Base-by-base conservation (phyloP, 768 basidiomycete species). In the Russula virescens region DNA sequence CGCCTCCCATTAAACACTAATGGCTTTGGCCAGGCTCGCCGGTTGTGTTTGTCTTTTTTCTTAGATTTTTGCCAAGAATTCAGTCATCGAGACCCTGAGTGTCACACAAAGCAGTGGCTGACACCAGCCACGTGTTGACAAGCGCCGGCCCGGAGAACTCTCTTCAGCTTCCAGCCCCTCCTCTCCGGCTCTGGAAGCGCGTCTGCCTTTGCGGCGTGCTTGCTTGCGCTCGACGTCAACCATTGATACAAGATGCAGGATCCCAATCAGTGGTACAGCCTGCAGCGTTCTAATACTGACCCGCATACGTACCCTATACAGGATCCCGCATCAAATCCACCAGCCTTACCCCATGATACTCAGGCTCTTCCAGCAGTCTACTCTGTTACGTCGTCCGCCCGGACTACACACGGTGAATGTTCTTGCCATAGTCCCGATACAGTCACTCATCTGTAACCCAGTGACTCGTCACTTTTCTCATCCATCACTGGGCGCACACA, bases 341-440 rank as follows among this genome's bases (percentile, higher is more conserved):
- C 60, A 40, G 40, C 50, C 31, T 38, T 42, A 52, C 62, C 73
- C 4, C 84, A 88, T 54, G 83, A 85, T 71, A 84, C 87, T 2
- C 88, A 89, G 65, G 74, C 80, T 56, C 73, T 91, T 26, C 78
- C 89, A 50, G 81, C 83, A 5, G 77, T 81, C 38, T 91, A 89
- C 71, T 87, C 90, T 43, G 79, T 86, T 69, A 86, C 86, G 43
- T 90, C 89, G 62, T 85, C 86, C 28, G 88, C 85, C 5, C 88
- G 89, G n/a, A 81, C 88, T 9, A 78, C 83, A 42, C 89, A 91
- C 70, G 88, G 90, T 89, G 70, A 64, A 74, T 40, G 25, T 43
- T 26, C 31, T 46, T 62, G 51, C 52, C 38, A 11, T 18, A 11
- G 21, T 26, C 26, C 25, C 25, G 10, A 35, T 34, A 63, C 23